Evolutionary conservation across 495 filamentous ascomycete species (phyloP).

Genomic region (Podospora pseudopauciseta): DNA sequence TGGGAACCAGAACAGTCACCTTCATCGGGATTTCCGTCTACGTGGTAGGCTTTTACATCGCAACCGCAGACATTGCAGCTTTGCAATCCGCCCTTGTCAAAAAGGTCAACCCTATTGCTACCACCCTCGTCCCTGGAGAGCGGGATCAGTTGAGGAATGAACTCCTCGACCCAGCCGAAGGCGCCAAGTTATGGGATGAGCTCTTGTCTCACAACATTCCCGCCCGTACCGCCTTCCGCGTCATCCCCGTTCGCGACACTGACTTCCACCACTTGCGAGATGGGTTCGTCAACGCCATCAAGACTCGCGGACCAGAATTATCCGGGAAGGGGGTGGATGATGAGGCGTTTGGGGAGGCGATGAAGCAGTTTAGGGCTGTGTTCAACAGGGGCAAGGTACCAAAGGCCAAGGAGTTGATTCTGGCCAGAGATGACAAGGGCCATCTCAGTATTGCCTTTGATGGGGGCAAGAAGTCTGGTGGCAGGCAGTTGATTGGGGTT

Average conservation of each 20-base stretch:
- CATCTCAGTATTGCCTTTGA: slow-evolving; percentile 67
- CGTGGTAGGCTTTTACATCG: slow-evolving; percentile 86
- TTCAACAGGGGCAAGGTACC: slow-evolving; percentile 73
- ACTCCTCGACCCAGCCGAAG: slow-evolving; percentile 65
- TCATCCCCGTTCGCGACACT: slow-evolving; percentile 82
- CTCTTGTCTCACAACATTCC: slow-evolving; percentile 61
- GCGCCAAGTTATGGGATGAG: slow-evolving; percentile 67
- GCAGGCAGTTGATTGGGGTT: slow-evolving; percentile 54
- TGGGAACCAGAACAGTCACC: slow-evolving; percentile 83
- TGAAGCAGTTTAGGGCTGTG: slow-evolving; percentile 70
- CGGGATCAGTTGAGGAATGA: slow-evolving; percentile 62
- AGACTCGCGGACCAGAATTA: slow-evolving; percentile 53
- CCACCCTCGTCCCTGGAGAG: slow-evolving; percentile 75
- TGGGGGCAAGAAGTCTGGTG: slow-evolving; percentile 39
- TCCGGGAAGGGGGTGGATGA: slow-evolving; percentile 53
- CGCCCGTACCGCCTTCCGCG: slow-evolving; percentile 64
- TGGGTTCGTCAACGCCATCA: slow-evolving; percentile 82
- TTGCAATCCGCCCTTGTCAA: slow-evolving; percentile 46
- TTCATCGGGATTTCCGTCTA: slow-evolving; percentile 93
- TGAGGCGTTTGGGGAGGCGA: slow-evolving; percentile 64
- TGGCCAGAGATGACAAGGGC: slow-evolving; percentile 66
- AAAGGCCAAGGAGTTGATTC: slow-evolving; percentile 68
- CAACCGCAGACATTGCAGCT: slow-evolving; percentile 66
- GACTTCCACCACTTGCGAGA: slow-evolving; percentile 90
- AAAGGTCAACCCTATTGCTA: slow-evolving; percentile 62